Conservation (phyloP, 495 filamentous ascomycete genomes). For the Rusavskia elegans region DNA sequence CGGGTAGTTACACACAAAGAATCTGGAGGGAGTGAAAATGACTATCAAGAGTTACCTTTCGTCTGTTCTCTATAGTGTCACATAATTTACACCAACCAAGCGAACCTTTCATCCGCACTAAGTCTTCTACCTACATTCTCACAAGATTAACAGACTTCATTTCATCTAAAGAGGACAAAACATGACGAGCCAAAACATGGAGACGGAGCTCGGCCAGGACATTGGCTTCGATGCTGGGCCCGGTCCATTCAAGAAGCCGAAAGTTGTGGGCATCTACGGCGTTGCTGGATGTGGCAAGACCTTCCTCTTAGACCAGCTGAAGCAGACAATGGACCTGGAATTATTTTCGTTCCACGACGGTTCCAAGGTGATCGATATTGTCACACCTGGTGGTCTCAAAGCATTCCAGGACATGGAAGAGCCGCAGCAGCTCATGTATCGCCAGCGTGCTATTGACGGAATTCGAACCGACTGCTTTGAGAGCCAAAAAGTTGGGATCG, state of each 20-base stretch:
- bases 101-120: too few relatives aligned
- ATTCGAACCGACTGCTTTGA: constrained; percentile 25
- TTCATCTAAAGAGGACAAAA: too few relatives aligned
- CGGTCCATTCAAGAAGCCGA: constrained; percentile 13
- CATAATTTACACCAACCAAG: too few relatives aligned
- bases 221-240: too few relatives aligned
- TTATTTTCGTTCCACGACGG: constrained; percentile 36
- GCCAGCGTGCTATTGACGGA: constrained; percentile 31
- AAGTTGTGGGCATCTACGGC: constrained; percentile 44
- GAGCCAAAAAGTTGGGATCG: constrained; percentile 27
- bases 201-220: too few relatives aligned
- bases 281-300: constrained; percentile 47
- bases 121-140: too few relatives aligned
- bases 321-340: constrained; percentile 19
- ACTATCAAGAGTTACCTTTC: too few relatives aligned
- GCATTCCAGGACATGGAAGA: constrained; percentile 31
- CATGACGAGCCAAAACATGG: too few relatives aligned
- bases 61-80: too few relatives aligned
- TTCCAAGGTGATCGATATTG: constrained; percentile 29
- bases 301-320: constrained; percentile 28
- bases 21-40: too few relatives aligned
- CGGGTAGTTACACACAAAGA: too few relatives aligned
- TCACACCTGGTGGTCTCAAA: constrained; percentile 34
- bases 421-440: constrained; percentile 23
- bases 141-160: too few relatives aligned